Evolutionary conservation across 352 stramenopile species (phyloP).

Genomic region (Aphanomyces invadans): DNA sequence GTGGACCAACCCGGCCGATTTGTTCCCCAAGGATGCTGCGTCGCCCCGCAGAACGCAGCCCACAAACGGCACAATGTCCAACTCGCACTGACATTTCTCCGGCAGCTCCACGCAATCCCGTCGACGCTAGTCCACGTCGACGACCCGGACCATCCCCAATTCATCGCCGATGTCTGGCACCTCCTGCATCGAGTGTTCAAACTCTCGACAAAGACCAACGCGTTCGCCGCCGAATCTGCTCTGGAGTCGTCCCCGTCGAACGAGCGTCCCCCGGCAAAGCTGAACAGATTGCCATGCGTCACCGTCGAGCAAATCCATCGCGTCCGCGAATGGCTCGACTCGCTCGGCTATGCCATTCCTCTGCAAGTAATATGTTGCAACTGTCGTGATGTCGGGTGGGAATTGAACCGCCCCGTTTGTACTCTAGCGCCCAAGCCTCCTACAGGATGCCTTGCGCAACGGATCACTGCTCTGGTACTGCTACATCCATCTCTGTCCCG

Average conservation of each 20-base stretch:
- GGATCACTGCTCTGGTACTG: slow-evolving; percentile 9
- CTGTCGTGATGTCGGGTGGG: too few relatives aligned
- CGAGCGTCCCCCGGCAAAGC: too few relatives aligned
- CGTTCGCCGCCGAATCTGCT: slow-evolving; percentile 20
- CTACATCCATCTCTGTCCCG: too few relatives aligned
- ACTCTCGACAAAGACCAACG: slow-evolving; percentile 25
- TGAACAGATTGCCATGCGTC: slow-evolving; percentile 31
- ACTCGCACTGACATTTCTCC: neutral
- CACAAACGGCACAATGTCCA: slow-evolving; percentile 13
- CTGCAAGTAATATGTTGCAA: neutral
- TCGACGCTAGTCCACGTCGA: neutral
- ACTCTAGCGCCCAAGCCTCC: neutral
- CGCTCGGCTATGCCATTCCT: slow-evolving; percentile 18
- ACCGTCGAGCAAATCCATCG: slow-evolving; percentile 31
- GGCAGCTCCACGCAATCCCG: neutral
- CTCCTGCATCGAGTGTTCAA: slow-evolving; percentile 22
- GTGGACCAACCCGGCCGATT: neutral
- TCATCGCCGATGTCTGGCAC: neutral
- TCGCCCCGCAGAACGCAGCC: neutral
- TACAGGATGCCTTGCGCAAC: slow-evolving; percentile 10
- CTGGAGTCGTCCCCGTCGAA: too few relatives aligned
- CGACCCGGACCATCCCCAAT: neutral
- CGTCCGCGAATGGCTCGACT: slow-evolving; percentile 31
- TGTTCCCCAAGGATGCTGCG: slow-evolving; percentile 8
- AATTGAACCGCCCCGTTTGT: too few relatives aligned